phyloP scores from a whole-genome alignment of 1,284 basidiomycete species.

The Apiotrichum montevideense region DNA sequence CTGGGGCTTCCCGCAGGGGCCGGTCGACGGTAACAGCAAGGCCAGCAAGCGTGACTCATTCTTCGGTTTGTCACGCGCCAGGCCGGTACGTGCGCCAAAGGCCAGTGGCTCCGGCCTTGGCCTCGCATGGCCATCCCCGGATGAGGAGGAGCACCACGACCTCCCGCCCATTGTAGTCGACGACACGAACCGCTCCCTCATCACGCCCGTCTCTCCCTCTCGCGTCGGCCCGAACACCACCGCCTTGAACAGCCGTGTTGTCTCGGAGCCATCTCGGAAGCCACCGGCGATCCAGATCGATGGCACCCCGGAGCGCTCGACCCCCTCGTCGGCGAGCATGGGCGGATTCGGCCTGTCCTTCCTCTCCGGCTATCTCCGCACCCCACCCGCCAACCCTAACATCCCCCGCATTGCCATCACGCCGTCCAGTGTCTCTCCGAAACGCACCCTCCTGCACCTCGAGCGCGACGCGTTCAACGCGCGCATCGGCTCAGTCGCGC shows the following conservation, averaged over 20 bases:
- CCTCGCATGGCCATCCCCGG: constrained; percentile 1
- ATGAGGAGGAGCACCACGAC: constrained; percentile 7
- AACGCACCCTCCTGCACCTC: constrained; percentile 8
- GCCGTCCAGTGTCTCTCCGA: constrained; percentile 14
- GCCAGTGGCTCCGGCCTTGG: constrained; percentile 3
- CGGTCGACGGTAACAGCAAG: constrained; percentile 8
- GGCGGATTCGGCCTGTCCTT: constrained; percentile 14
- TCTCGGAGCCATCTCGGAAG: not conserved
- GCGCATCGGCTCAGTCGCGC: constrained; percentile 6
- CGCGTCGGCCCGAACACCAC: not conserved
- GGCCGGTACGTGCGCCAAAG: constrained; percentile 12
- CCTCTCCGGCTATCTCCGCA: constrained; percentile 17
- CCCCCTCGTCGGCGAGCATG: not conserved
- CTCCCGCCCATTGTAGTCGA: constrained; percentile 20
- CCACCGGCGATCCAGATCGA: not conserved
- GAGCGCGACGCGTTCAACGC: constrained; percentile 7
- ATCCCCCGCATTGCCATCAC: constrained; percentile 15
- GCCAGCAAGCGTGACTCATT: constrained; percentile 38
- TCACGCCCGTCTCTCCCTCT: constrained; percentile 9
- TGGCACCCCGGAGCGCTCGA: constrained; percentile 6
- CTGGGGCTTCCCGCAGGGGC: constrained; percentile 36
- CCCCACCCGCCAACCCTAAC: constrained; percentile 6
- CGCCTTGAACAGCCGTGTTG: not conserved
- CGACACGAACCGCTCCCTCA: constrained; percentile 11
- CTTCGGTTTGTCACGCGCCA: constrained; percentile 35